These are phyloP conservation scores for Flaveria trinervia DNA, from an alignment of 129 eudicot genomes.

Conservation along the genomic window DNA sequence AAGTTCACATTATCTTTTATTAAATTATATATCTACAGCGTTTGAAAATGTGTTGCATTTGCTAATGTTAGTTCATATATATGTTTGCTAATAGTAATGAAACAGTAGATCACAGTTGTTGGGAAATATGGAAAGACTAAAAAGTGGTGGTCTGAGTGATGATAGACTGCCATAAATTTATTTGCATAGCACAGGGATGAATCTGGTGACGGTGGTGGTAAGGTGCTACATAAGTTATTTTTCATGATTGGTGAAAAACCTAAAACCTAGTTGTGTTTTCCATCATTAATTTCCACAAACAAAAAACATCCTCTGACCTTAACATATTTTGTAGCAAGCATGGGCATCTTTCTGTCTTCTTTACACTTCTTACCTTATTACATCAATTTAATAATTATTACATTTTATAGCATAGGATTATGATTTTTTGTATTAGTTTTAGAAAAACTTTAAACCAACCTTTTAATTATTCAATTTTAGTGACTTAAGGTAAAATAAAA, in stretches of 20 bases:
- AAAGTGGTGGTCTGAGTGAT: slow-evolving; percentile 14
- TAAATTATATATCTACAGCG: too few species aligned
- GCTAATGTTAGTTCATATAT: neutral
- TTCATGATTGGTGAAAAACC: slow-evolving; percentile 26
- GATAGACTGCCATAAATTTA: slow-evolving; percentile 11
- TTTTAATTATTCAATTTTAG: too few species aligned
- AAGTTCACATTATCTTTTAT: too few species aligned
- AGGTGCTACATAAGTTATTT: slow-evolving; percentile 19
- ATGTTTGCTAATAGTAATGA: slow-evolving; percentile 15
- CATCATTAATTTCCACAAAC: slow-evolving; percentile 18
- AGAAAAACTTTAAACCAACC: too few species aligned
- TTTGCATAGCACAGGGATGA: neutral
- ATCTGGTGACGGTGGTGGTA: slow-evolving; percentile 17
- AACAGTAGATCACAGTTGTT: slow-evolving; percentile 10
- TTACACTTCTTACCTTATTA: slow-evolving; percentile 22
- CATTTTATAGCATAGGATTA: neutral
- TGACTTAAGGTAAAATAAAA: too few species aligned
- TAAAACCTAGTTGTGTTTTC: slow-evolving; percentile 4
- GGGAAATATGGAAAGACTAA: slow-evolving; percentile 16
- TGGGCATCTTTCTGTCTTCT: slow-evolving; percentile 13
- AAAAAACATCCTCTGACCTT: slow-evolving; percentile 33
- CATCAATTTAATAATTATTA: neutral
- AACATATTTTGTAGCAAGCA: slow-evolving; percentile 24
- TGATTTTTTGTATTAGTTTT: neutral
- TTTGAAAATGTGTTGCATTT: neutral